Conservation (phyloP, 306 rosid genomes). For the Cajanus cajan region DNA sequence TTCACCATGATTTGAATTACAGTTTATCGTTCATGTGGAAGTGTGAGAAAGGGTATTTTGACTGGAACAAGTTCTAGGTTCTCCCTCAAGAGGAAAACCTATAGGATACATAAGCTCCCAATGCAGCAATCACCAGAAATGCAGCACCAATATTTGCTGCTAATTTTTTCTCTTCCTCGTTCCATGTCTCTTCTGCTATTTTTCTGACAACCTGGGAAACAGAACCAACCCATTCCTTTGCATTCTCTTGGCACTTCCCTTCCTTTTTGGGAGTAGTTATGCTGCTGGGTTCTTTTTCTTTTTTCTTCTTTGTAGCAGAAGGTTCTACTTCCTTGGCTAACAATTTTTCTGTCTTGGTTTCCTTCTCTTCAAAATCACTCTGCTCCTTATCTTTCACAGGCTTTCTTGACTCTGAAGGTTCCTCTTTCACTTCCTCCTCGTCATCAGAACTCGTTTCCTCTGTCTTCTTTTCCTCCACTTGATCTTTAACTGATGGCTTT, state of each 20-base stretch:
- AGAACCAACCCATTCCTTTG: neutral
- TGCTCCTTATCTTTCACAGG: conserved; percentile 8
- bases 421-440: conserved; percentile 16
- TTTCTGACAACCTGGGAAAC: conserved; percentile 32
- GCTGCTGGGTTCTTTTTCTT: conserved; percentile 17
- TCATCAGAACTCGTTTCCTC: neutral
- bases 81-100: conserved; percentile 30
- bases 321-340: neutral
- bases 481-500: neutral
- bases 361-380: conserved; percentile 4
- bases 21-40: neutral
- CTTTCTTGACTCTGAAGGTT: conserved; percentile 29
- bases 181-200: conserved; percentile 27
- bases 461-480: conserved; percentile 10
- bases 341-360: neutral
- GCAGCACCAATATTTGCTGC: conserved; percentile 52
- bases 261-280: neutral
- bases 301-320: conserved; percentile 1
- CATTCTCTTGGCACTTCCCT: conserved; percentile 14
- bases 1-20: neutral
- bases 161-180: conserved; percentile 41
- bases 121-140: conserved; percentile 47
- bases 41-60: neutral
- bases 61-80: conserved; percentile 7
- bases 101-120: conserved; percentile 48